Conservation (phyloP, 2,329 filamentous ascomycete genomes). For the Pleomassaria siparia region DNA sequence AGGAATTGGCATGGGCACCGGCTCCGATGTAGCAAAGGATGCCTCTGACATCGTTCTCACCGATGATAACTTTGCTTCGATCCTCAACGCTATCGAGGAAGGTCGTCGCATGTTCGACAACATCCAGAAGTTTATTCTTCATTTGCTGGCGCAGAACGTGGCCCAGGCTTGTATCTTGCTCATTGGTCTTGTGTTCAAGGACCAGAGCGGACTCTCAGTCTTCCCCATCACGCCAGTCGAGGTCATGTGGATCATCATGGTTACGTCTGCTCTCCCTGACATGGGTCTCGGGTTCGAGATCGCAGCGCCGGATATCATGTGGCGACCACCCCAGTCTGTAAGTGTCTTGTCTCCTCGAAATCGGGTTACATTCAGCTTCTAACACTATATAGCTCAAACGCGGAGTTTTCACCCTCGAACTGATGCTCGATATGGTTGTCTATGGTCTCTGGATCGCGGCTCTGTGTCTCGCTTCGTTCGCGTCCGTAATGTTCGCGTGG, state of each 20-base stretch:
- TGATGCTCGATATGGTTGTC: conserved; percentile 42
- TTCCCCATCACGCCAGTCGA: conserved; percentile 85
- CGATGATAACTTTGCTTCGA: conserved; percentile 86
- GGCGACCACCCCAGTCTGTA: conserved; percentile 73
- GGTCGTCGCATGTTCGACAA: conserved; percentile 86
- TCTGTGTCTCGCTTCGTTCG: conserved; percentile 39
- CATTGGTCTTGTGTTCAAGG: conserved; percentile 80
- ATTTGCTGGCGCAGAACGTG: conserved; percentile 75
- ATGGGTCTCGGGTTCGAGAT: conserved; percentile 83
- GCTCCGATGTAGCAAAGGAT: conserved; percentile 82
- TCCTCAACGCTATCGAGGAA: conserved; percentile 80
- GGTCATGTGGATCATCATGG: conserved; percentile 94
- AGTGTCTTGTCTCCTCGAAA: conserved; percentile 48
- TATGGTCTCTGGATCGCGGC: conserved; percentile 42
- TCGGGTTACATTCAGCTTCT: conserved; percentile 4
- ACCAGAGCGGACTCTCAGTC: conserved; percentile 69
- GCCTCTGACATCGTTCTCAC: conserved; percentile 82
- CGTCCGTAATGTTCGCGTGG: conserved; percentile 38
- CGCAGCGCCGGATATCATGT: conserved; percentile 75
- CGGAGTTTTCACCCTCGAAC: conserved; percentile 43
- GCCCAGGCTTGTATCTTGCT: conserved; percentile 81
- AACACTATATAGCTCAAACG: conserved; percentile 30
- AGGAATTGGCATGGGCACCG: conserved; percentile 88
- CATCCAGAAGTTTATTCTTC: conserved; percentile 84
- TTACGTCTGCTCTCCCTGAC: conserved; percentile 83